These are phyloP conservation scores for Irpex sp. DNA, from an alignment of 1,284 basidiomycete genomes.

Conservation along the genomic window DNA sequence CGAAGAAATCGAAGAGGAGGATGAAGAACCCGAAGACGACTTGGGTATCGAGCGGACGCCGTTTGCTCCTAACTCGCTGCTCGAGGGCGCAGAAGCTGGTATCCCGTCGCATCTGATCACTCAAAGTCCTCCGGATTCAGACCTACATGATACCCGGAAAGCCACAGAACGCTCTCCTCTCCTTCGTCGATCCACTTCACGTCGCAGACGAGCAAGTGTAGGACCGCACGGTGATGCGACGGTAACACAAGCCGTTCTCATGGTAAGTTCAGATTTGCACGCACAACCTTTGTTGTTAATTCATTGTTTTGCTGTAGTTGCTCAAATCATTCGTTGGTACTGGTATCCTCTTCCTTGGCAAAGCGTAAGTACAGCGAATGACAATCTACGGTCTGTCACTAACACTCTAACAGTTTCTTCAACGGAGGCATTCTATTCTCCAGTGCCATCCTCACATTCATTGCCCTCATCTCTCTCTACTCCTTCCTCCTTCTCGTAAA, in stretches of 20 bases:
- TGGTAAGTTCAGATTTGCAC: constrained; percentile 46
- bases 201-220: constrained; percentile 52
- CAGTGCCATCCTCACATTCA: constrained; percentile 69
- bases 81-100: constrained; percentile 21
- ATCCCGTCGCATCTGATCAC: constrained; percentile 10
- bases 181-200: constrained; percentile 42
- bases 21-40: constrained; percentile 20
- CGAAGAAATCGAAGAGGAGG: constrained; percentile 68
- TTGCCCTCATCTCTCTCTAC: constrained; percentile 88
- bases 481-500: constrained; percentile 92
- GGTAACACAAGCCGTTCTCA: constrained; percentile 84
- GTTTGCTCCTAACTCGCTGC: constrained; percentile 12
- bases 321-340: constrained; percentile 97
- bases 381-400: constrained; percentile 9
- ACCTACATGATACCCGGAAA: constrained; percentile 16
- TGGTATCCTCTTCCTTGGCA: constrained; percentile 94
- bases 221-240: constrained; percentile 79
- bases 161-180: constrained; percentile 29
- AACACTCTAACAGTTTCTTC: constrained; percentile 61
- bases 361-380: constrained; percentile 56
- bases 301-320: constrained; percentile 44
- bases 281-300: background rate
- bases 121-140: constrained; percentile 8
- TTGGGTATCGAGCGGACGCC: background rate
- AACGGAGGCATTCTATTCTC: constrained; percentile 97